Base-by-base conservation (phyloP, 2,329 filamentous ascomycete genomes). In the Diaporthe ilicicola region DNA sequence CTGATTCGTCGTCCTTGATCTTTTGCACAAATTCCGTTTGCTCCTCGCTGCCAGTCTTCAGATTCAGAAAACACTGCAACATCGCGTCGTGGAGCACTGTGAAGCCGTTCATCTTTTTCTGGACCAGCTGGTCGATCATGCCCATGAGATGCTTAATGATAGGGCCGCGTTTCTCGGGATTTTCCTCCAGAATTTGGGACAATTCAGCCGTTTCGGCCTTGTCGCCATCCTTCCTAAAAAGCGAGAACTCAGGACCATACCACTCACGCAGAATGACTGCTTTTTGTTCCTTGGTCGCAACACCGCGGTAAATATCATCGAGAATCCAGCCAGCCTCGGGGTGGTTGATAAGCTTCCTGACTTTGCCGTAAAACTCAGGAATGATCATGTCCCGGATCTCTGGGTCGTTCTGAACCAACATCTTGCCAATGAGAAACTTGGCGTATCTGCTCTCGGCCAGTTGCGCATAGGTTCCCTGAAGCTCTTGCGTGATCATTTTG, bases 11-110 rank as follows among this genome's bases (percentile, higher is more conserved):
- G 50, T 93, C 93, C 84, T 97, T 97, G 78, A 99, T 86, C 75
- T 97, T 87, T 81, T 98, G 95, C 70, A 97, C 84, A 78, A 97
- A 98, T 76, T 97, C 94, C 39, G 87, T 93, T 51, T 94, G 91
- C 80, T 98, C 95, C 70, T 93, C 90, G 54, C 91, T 93, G 4
- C 92, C 94, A 5, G 89, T 85, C 74, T 92, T 91, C 56, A 91
- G 90, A 77, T 93, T 95, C 67, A 94, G 84, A 82, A 95, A 98
- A 82, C 98, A 99, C 80, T 99, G 95, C 72, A 98, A 86, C 95
- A 99, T 97, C 62, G 96, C 96, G 78, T 98, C 96, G 81, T 99
- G 97, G 24, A 99, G 89, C 88, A 99, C 97, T 2, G 95, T 98
- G 83, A 99, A 98, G 12, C 94, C 95, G 0, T 94, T 97, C 83